Base-by-base conservation (phyloP, 83 land plant species). In the Thuja plicata region DNA sequence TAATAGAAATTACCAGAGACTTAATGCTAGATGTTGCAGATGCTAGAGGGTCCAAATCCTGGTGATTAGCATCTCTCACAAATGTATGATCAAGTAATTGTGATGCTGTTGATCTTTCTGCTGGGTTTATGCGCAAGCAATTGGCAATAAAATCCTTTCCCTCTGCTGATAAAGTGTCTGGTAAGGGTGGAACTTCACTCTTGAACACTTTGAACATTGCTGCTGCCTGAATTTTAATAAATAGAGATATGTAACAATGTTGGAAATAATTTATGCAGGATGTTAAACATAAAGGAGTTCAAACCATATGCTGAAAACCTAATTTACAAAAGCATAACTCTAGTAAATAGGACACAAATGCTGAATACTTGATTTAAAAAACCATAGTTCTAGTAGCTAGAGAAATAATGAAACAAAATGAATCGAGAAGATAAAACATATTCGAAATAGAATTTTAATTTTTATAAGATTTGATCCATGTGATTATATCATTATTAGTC, bases 121-220 rank as follows among this genome's bases (percentile, higher is more conserved):
- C 92, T 50, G 99, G 99, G 86, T 96, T 95, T 84, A 94, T 94
- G 16, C 74, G 88, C 84, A 97, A 94, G 92, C 99, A 97, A 60
- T 73, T 48, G 24, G 89, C 85, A 3, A 97, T 74, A 87, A 97
- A 96, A 80, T 94, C 94, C 85, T 93, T 94, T 3, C 96, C 96
- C 66, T 97, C 97, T 12, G 90, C 34, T 27, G 97, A 95, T 34
- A 96, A 87, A 27, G 79, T 79, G 66, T 94, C 95, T 41, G 99
- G 99, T 71, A 97, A 92, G 5, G 93, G 87, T 83, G 99, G 99
- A 45, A 89, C 74, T 77, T 90, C 91, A 45, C 89, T 84, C 46
- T 90, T 91, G 86, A 95, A 87, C 11, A 94, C 95, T 86, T 95
- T 97, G 88, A 96, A 97, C 97, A 97, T 94, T 62, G 97, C 99